Evolutionary conservation across 2,329 filamentous ascomycete genomes (phyloP), one percentile per base, ranked within the genome.

Genomic region (Ceratocystis smalleyi): DNA sequence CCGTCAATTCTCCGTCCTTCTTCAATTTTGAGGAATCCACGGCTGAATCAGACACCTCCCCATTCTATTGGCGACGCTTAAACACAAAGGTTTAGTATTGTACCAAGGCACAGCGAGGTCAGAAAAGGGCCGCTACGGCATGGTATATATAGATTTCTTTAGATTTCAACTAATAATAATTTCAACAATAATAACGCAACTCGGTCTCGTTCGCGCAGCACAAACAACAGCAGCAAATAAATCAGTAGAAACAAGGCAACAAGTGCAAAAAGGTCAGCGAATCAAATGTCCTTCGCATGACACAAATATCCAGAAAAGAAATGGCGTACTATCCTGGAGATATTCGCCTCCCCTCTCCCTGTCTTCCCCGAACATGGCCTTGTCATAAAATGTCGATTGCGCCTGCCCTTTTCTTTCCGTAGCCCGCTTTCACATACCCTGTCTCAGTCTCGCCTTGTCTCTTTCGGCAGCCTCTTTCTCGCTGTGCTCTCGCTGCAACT

Each of bases 401-500:
- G 10, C 35, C 35, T 40, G 35, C 3, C 35, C 10, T 15, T 15
- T 40, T 40, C 35, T 24, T 47, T 15, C 4, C 5, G 7, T 51
- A 22, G 47, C 22, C 40, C 10, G 24, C 8, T n/a, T 19, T 57
- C 27, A 57, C 54, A 57, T 57, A 22, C 24, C 63, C 45, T 57
- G 45, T 54, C 60, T 60, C 60, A 17, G 10, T 35, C 32, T 59
- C 7, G 32, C 45, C 10, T 8, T 24, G 43, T 65, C 32, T 24
- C 22, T 40, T 35, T 51, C 40, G 6, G 61, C 61, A 5, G 60
- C 61, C 61, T 63, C 64, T 55, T 60, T 51, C 32, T 65, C 64
- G 15, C 43, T 65, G 24, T 65, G 51, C 43, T 63, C 43, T 12
- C 64, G 51, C 54, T 63, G 35, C 17, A 66, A 19, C 45, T 67